phyloP scores from a whole-genome alignment of 768 basidiomycete genomes.

The Infundibulicybe gibba region DNA sequence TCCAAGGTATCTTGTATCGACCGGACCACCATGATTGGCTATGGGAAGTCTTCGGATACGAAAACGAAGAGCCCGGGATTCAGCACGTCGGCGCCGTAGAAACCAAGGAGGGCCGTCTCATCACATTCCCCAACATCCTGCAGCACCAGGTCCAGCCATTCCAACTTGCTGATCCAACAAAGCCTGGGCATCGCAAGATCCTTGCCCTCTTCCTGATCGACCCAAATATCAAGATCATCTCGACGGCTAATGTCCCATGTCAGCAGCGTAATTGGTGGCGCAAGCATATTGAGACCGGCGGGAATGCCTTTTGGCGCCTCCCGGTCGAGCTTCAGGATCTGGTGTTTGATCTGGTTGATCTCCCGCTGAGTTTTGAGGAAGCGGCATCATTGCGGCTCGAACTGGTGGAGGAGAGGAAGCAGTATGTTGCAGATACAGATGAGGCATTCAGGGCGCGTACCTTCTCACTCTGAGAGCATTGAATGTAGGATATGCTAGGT shows the following conservation, averaged over 20 bases:
- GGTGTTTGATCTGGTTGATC: constrained; percentile 11
- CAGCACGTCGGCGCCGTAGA: constrained; percentile 19
- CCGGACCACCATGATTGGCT: constrained; percentile 17
- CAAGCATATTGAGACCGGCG: constrained; percentile 4
- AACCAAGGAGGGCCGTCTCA: constrained; percentile 19
- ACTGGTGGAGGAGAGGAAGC: constrained; percentile 22
- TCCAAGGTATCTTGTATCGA: constrained; percentile 5
- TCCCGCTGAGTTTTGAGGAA: constrained; percentile 17
- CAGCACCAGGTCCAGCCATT: constrained; percentile 28
- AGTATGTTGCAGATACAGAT: constrained; percentile 9
- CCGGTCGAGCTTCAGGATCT: constrained; percentile 17
- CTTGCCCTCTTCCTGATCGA: constrained; percentile 33
- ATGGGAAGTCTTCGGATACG: constrained; percentile 11
- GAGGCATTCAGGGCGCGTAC: constrained; percentile 3
- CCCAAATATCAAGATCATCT: constrained; percentile 18
- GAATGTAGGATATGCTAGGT: too few species aligned
- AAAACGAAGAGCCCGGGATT: constrained; percentile 10
- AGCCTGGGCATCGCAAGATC: constrained; percentile 33
- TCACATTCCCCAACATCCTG: constrained; percentile 30
- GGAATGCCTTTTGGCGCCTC: constrained; percentile 10
- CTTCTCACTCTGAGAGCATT: constrained; percentile 18
- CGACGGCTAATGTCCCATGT: constrained; percentile 21
- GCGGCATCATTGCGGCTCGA: constrained; percentile 16
- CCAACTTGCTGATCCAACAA: constrained; percentile 22
- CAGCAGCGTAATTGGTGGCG: constrained; percentile 21